Conservation (phyloP, 2,329 filamentous ascomycete genomes). For the Colletotrichum lindemuthianum region DNA sequence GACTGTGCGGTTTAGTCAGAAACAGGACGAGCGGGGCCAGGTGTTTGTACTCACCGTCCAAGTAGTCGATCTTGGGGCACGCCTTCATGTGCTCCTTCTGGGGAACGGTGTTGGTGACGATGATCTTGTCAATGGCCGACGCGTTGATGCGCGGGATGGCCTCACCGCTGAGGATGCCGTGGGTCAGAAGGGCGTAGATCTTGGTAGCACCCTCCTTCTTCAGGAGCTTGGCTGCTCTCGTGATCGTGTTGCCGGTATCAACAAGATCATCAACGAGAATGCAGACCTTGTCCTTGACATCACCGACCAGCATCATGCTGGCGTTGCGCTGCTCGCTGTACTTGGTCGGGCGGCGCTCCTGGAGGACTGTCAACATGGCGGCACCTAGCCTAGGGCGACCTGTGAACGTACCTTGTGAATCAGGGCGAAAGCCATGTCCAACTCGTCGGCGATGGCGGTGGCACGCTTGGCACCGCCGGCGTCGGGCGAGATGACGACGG, state of each 20-base stretch:
- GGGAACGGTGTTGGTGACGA: constrained; percentile 95
- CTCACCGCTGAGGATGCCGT: constrained; percentile 94
- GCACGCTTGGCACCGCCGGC: constrained; percentile 96
- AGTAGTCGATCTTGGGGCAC: constrained; percentile 89
- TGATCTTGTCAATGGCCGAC: constrained; percentile 89
- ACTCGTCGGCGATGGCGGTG: constrained; percentile 90
- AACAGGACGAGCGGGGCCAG: not conserved
- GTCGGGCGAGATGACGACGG: constrained; percentile 95
- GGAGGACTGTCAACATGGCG: constrained; percentile 34
- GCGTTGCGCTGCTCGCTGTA: constrained; percentile 91
- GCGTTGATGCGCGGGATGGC: constrained; percentile 95
- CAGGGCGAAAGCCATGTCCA: constrained; percentile 94
- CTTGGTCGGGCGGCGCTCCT: constrained; percentile 90
- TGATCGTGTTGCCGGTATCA: constrained; percentile 97
- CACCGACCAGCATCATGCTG: constrained; percentile 94
- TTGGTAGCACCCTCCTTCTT: constrained; percentile 94
- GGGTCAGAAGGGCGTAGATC: constrained; percentile 92
- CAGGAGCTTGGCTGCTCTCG: constrained; percentile 92
- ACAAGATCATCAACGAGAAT: constrained; percentile 95
- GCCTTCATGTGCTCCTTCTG: constrained; percentile 80
- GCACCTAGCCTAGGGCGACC: not conserved
- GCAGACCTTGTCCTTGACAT: constrained; percentile 81
- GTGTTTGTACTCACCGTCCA: constrained; percentile 66
- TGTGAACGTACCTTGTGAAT: constrained; percentile 87
- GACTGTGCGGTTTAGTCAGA: constrained; percentile 49